phyloP scores from a whole-genome alignment of 768 basidiomycete genomes.

The Russula sp. region DNA sequence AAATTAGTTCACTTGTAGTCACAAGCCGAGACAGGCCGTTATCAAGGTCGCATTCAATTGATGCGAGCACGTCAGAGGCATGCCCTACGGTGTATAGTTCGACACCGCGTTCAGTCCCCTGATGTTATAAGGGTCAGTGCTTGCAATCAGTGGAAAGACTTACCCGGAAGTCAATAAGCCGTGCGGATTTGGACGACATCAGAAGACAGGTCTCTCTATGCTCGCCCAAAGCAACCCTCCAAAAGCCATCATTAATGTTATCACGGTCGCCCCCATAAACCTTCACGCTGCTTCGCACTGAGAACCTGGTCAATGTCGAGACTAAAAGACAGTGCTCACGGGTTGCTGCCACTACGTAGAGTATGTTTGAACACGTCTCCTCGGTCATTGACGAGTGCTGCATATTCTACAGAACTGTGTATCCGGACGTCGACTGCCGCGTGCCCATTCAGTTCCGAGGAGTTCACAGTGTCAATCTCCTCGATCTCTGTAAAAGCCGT shows the following conservation, averaged over 20 bases:
- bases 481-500: conserved; percentile 4
- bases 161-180: conserved; percentile 58
- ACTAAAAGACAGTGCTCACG: not conserved
- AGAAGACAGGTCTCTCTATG: conserved; percentile 44
- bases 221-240: conserved; percentile 47
- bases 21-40: conserved; percentile 52
- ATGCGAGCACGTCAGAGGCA: conserved; percentile 48
- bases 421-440: conserved; percentile 50
- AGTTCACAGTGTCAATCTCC: conserved; percentile 30
- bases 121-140: conserved; percentile 1
- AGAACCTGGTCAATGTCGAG: conserved; percentile 1
- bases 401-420: conserved; percentile 22
- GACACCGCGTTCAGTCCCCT: conserved; percentile 12
- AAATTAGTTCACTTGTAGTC: conserved; percentile 61
- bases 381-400: conserved; percentile 13
- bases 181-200: conserved; percentile 45
- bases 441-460: conserved; percentile 43
- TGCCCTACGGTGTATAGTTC: conserved; percentile 39
- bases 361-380: conserved; percentile 19
- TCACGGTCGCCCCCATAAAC: conserved; percentile 16
- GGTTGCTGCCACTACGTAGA: not conserved
- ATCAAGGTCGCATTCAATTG: conserved; percentile 45
- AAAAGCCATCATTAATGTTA: conserved; percentile 42
- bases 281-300: conserved; percentile 7
- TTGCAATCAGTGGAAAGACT: conserved; percentile 22